phyloP scores from a whole-genome alignment of 768 basidiomycete species.

The Boletus speciosus region DNA sequence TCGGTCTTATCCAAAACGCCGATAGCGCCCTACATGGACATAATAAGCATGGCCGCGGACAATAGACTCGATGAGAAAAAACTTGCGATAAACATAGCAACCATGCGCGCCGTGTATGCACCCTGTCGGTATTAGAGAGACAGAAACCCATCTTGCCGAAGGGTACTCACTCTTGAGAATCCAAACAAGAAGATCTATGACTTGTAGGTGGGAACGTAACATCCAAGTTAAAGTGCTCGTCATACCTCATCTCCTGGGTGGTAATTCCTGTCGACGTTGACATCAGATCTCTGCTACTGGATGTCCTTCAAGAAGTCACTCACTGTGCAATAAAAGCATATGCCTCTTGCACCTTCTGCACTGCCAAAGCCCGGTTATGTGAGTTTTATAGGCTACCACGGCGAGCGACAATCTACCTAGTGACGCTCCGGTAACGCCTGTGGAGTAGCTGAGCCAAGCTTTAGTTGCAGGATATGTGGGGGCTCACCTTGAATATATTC shows the following conservation, averaged over 20 bases:
- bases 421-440: conserved; percentile 62
- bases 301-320: conserved; percentile 24
- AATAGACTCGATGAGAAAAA: background rate
- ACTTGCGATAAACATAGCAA: conserved; percentile 51
- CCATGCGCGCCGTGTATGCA: conserved; percentile 74
- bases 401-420: conserved; percentile 41
- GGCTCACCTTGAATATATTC: conserved; percentile 57
- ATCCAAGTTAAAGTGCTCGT: background rate
- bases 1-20: conserved; percentile 67
- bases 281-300: background rate
- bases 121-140: conserved; percentile 41
- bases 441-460: conserved; percentile 7
- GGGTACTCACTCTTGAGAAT: conserved; percentile 57
- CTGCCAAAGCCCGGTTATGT: conserved; percentile 32
- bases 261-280: conserved; percentile 51
- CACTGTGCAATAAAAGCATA: conserved; percentile 81
- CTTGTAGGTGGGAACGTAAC: conserved; percentile 4
- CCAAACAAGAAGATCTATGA: conserved; percentile 72
- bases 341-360: conserved; percentile 72
- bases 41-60: background rate
- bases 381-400: background rate
- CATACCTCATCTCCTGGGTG: conserved; percentile 66
- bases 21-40: conserved; percentile 52
- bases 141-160: background rate
- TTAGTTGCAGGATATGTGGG: background rate